phyloP scores from a whole-genome alignment of 257 asterid species.

The Leonotis leonurus region DNA sequence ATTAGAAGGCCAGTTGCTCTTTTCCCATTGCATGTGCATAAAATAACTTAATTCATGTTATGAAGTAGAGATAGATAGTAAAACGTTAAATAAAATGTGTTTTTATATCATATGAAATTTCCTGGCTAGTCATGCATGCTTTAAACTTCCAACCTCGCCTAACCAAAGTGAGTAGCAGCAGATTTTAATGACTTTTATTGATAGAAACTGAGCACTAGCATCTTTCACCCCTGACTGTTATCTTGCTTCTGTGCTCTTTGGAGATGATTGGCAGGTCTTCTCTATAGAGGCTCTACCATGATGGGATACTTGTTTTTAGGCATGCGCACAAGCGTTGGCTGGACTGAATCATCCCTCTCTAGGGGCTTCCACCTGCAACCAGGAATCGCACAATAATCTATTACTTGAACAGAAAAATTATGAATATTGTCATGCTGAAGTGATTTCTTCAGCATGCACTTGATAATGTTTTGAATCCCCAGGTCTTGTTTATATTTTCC shows the following conservation, averaged over 20 bases:
- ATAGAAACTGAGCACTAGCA: too few species aligned
- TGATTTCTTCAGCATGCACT: too few species aligned
- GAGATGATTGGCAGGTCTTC: slow-evolving; percentile 5
- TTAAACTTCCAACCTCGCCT: neutral
- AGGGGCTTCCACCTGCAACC: slow-evolving; percentile 67
- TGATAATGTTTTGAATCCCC: too few species aligned
- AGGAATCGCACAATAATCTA: neutral
- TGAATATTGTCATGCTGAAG: too few species aligned
- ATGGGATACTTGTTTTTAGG: slow-evolving; percentile 78
- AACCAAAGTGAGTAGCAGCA: neutral
- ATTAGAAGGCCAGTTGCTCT: neutral
- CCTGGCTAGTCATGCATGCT: neutral
- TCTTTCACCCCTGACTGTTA: too few species aligned
- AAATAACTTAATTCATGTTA: neutral
- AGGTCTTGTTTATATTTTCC: too few species aligned
- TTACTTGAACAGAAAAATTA: too few species aligned
- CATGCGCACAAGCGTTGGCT: slow-evolving; percentile 81
- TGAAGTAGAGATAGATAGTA: neutral
- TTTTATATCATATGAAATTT: neutral
- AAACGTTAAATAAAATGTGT: neutral
- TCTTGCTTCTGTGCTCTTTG: neutral
- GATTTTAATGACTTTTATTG: neutral
- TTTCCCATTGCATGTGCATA: slow-evolving; percentile 4
- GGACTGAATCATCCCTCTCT: slow-evolving; percentile 55
- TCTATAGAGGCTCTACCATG: slow-evolving; percentile 48